Conservation (phyloP, 2,329 filamentous ascomycete species). For the Periconia sp. region DNA sequence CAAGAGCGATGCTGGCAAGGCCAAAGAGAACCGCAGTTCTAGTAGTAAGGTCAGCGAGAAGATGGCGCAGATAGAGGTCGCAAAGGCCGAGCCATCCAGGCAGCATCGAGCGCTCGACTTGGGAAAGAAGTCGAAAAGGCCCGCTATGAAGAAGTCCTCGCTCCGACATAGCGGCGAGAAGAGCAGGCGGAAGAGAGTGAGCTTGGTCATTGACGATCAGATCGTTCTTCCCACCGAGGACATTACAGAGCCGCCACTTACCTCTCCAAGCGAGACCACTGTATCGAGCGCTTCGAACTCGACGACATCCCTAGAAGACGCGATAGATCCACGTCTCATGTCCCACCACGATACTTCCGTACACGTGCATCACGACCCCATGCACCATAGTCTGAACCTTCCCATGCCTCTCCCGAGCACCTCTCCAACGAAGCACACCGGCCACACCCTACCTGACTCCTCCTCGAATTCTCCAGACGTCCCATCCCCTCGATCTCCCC, state of each 20-base stretch:
- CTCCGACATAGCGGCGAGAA: constrained; percentile 33
- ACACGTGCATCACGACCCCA: constrained; percentile 27
- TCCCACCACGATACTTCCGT: constrained; percentile 18
- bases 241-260: constrained; percentile 32
- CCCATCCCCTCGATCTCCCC: constrained; percentile 23
- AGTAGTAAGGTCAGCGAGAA: constrained; percentile 23
- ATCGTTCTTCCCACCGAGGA: constrained; percentile 45
- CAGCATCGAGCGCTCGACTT: constrained; percentile 21
- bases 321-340: constrained; percentile 40
- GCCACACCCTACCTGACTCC: constrained; percentile 17
- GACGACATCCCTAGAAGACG: constrained; percentile 36
- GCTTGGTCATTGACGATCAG: constrained; percentile 45
- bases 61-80: constrained; percentile 16
- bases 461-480: constrained; percentile 15
- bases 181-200: constrained; percentile 42
- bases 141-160: constrained; percentile 39
- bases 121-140: constrained; percentile 33
- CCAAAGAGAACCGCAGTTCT: constrained; percentile 23
- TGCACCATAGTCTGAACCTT: constrained; percentile 40
- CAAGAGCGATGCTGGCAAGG: constrained; percentile 28
- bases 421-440: constrained; percentile 29
- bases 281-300: constrained; percentile 35
- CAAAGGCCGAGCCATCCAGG: constrained; percentile 10
- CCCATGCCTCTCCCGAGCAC: constrained; percentile 25
- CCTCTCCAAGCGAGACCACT: constrained; percentile 37